Conservation (phyloP, 768 basidiomycete genomes). For the Pholiota conissans region DNA sequence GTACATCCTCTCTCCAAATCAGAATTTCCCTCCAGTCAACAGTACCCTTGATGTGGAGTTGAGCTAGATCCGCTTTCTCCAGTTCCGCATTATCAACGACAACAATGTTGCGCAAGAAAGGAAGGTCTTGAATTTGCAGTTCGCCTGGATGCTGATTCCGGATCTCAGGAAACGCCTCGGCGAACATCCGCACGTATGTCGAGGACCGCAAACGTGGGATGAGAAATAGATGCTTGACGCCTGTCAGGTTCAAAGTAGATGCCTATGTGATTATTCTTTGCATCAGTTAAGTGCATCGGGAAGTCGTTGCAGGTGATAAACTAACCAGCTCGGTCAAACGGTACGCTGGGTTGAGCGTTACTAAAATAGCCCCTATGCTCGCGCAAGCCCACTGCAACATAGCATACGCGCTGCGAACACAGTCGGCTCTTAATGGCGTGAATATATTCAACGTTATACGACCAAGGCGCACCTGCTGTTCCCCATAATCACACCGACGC, state of each 20-base stretch:
- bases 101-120: slow-evolving; percentile 61
- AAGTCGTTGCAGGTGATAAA: neutral
- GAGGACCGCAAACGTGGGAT: slow-evolving; percentile 71
- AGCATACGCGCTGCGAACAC: slow-evolving; percentile 63
- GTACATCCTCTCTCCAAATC: slow-evolving; percentile 60
- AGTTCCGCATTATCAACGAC: slow-evolving; percentile 63
- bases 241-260: slow-evolving; percentile 59
- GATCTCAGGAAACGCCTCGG: slow-evolving; percentile 58
- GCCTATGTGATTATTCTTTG: slow-evolving; percentile 48
- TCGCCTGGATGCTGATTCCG: slow-evolving; percentile 47
- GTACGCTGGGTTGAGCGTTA: slow-evolving; percentile 84
- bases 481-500: slow-evolving; percentile 82
- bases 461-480: slow-evolving; percentile 89
- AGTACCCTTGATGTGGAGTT: slow-evolving; percentile 44
- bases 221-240: slow-evolving; percentile 68
- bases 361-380: slow-evolving; percentile 80
- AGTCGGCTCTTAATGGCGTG: neutral
- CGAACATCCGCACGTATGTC: slow-evolving; percentile 60
- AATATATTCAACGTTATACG: slow-evolving; percentile 8
- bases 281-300: neutral
- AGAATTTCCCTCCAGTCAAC: slow-evolving; percentile 75
- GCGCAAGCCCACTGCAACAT: slow-evolving; percentile 85
- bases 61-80: slow-evolving; percentile 35
- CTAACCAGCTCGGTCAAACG: slow-evolving; percentile 67
- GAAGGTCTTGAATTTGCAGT: slow-evolving; percentile 59